A percentile compares a stretch with the other conserved stretches of the same genome.
These are phyloP conservation scores for Orbilia javanica DNA, from an alignment of 2,329 filamentous ascomycete genomes.

Conservation along the genomic window DNA sequence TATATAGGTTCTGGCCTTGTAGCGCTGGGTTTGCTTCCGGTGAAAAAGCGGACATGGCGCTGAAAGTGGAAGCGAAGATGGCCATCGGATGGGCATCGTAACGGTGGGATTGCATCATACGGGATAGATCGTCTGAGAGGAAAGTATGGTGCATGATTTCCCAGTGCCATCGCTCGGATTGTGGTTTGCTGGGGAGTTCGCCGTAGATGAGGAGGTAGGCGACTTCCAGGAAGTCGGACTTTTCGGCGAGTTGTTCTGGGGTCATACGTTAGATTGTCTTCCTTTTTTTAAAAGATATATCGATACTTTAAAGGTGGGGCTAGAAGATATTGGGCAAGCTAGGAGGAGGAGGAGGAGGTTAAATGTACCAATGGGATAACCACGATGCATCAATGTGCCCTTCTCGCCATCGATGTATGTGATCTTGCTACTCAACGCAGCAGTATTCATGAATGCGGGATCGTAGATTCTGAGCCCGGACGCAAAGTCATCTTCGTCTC, in stretches of 20 bases:
- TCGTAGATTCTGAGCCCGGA: conserved; percentile 69
- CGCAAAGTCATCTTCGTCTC: conserved; percentile 65
- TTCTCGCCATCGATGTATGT: conserved; percentile 71
- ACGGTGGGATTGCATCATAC: conserved; percentile 55
- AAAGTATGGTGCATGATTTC: conserved; percentile 70
- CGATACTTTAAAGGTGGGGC: not conserved
- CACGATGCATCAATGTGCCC: conserved; percentile 70
- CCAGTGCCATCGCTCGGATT: conserved; percentile 67
- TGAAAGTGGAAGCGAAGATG: conserved; percentile 69
- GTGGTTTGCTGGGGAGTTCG: conserved; percentile 67
- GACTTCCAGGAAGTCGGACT: conserved; percentile 69
- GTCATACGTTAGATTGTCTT: too few species aligned
- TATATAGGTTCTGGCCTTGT: conserved; percentile 69
- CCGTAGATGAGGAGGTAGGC: conserved; percentile 70
- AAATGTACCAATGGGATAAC: conserved; percentile 67
- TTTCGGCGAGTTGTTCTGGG: conserved; percentile 68
- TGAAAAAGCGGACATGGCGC: conserved; percentile 69
- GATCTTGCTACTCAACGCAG: conserved; percentile 69
- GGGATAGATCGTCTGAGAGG: conserved; percentile 59
- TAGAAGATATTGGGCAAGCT: not conserved
- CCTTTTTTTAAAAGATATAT: too few species aligned
- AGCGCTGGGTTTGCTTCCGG: conserved; percentile 70
- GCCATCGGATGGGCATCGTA: conserved; percentile 70
- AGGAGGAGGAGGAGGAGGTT: too few species aligned
- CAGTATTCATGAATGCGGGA: conserved; percentile 71